Evolutionary conservation across 306 rosid species (phyloP).

Genomic region (Senna tora): DNA sequence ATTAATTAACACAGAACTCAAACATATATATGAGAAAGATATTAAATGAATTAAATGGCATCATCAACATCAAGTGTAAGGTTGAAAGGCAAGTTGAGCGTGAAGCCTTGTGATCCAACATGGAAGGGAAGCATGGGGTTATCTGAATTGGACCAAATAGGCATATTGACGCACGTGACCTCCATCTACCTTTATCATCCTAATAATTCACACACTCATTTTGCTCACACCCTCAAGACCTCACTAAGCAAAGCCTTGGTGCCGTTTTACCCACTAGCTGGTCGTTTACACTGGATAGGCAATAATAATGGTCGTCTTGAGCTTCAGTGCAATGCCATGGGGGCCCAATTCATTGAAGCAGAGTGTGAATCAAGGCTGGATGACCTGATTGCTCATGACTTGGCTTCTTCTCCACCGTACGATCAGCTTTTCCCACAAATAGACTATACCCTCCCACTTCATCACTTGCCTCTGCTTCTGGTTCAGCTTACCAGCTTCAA

Average conservation of each 20-base stretch:
- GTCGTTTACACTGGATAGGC: constrained; percentile 53
- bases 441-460: constrained; percentile 51
- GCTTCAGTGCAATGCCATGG: constrained; percentile 58
- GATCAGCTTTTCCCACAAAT: constrained; percentile 36
- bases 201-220: background rate
- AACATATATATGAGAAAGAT: too few relatives aligned
- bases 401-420: constrained; percentile 36
- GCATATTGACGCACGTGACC: constrained; percentile 51
- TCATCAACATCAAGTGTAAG: too few relatives aligned
- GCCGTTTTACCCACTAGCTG: constrained; percentile 67
- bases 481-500: constrained; percentile 58
- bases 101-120: constrained; percentile 25
- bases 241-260: constrained; percentile 55
- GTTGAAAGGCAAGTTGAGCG: too few relatives aligned
- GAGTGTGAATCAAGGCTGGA: constrained; percentile 40
- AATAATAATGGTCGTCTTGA: constrained; percentile 48
- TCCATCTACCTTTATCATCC: constrained; percentile 53
- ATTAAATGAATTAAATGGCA: too few relatives aligned
- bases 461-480: constrained; percentile 50
- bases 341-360: constrained; percentile 56
- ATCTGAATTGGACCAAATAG: constrained; percentile 65
- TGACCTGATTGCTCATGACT: too few relatives aligned
- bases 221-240: constrained; percentile 40
- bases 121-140: constrained; percentile 44
- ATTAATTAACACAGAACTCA: too few relatives aligned